Evolutionary conservation across 352 stramenopile species (phyloP).

Genomic region (Phytophthora boehmeriae): DNA sequence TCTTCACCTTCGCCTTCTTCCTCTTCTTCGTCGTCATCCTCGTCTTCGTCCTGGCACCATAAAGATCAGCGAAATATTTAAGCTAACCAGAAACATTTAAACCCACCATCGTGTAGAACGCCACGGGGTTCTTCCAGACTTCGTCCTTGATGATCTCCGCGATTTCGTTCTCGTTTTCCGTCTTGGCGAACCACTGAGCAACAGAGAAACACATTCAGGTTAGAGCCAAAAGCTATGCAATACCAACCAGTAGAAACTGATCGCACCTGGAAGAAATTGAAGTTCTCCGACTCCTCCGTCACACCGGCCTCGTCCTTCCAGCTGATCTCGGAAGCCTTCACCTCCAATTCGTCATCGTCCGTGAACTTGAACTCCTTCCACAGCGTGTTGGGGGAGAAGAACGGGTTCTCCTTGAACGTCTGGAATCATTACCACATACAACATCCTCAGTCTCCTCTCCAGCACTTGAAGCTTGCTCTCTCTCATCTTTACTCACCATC

Average conservation of each 20-base stretch:
- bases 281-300: conserved; percentile 53
- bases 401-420: conserved; percentile 76
- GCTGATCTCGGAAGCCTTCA: conserved; percentile 55
- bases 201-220: conserved; percentile 1
- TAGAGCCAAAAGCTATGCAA: background rate
- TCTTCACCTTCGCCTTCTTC: conserved; percentile 39
- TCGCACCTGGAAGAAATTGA: conserved; percentile 61
- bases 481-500: conserved; percentile 39
- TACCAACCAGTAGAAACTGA: background rate
- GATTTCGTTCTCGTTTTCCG: conserved; percentile 60
- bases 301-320: conserved; percentile 69
- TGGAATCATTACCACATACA: conserved; percentile 23
- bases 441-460: background rate
- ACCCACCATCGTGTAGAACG: conserved; percentile 53
- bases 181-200: conserved; percentile 60
- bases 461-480: background rate
- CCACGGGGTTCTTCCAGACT: conserved; percentile 74
- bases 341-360: conserved; percentile 63
- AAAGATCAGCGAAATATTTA: conserved; percentile 5
- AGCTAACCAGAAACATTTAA: conserved; percentile 1
- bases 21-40: conserved; percentile 41
- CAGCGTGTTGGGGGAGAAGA: conserved; percentile 51
- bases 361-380: conserved; percentile 80
- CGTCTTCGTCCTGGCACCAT: conserved; percentile 44
- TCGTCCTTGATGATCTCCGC: conserved; percentile 86